Base-by-base conservation (phyloP, 108 stramenopile genomes). In the Skeletonema tropicum region DNA sequence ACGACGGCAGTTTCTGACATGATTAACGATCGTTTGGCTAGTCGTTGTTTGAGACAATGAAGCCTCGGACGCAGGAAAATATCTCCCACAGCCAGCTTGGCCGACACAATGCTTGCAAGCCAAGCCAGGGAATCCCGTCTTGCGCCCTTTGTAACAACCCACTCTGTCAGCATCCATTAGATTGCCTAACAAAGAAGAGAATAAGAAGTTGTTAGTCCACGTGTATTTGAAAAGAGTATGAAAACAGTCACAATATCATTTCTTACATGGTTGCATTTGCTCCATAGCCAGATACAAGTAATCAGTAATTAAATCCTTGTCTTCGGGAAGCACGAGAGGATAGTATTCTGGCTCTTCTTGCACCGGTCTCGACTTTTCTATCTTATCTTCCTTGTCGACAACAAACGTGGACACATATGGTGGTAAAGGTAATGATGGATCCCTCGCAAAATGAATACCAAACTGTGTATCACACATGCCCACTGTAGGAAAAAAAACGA, bases 41-140 rank as follows among this genome's bases (percentile, higher is more conserved):
- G 94, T 95, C 0, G 94, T 93, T 10, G 94, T 95, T 71, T 95
- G 92, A n/a, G 92, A 93, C 11, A 95, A 64, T n/a, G 88, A 90
- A 9, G 90, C 92, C 75, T 93, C 92, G 2, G 87, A 84, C 9
- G 92, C 92, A 17, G 94, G 94, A 66, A 95, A 95, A 76, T 95
- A 95, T 32, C 94, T 64, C 11, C 94, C 94, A 68, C 92, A 92
- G 2, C 94, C 94, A 29, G 92, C 92, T 57, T 93, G 90, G 9
- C 90, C 94, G 30, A 49, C 86, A 76, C 94, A 95, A 59, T 90
- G 89, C 41, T 82, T 89, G 71, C 94, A 95, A n/a, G 94, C 92
- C 35, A 95, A 64, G 38, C 94, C 94, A 29, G 89, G 90, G 69
- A 95, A 95, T 0, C 94, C 94, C 11, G 91, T 84, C 36, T 83